These are phyloP conservation scores for barrel medic (Medicago truncatula) DNA, from an alignment of 306 rosid genomes.

Conservation along the genomic window DNA sequence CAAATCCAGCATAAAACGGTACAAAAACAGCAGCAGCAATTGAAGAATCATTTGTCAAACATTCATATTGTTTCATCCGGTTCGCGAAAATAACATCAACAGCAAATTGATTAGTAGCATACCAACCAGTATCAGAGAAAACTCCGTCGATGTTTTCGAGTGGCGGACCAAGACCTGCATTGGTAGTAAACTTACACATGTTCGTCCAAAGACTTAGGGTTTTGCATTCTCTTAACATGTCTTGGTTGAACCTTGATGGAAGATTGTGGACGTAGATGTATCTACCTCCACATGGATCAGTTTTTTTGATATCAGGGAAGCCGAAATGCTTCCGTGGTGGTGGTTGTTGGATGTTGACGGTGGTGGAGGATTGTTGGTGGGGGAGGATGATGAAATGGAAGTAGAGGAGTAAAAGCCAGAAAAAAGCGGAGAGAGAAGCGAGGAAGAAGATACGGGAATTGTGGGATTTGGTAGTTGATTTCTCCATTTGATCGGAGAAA, in stretches of 20 bases:
- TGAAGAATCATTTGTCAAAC: conserved; percentile 81
- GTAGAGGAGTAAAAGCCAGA: conserved; percentile 83
- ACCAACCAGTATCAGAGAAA: conserved; percentile 85
- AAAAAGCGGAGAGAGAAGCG: conserved; percentile 68
- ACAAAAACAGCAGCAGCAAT: conserved; percentile 92
- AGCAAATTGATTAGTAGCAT: conserved; percentile 90
- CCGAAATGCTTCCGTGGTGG: conserved; percentile 29
- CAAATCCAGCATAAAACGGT: conserved; percentile 97
- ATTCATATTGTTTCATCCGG: conserved; percentile 91
- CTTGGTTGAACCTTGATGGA: conserved; percentile 88
- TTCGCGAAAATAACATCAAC: conserved; percentile 92
- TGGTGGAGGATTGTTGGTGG: conserved; percentile 44
- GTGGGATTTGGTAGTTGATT: conserved; percentile 57
- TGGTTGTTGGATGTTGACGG: neutral
- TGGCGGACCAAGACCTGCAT: conserved; percentile 95
- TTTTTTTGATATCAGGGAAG: conserved; percentile 51
- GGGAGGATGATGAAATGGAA: conserved; percentile 79
- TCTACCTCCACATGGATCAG: conserved; percentile 86
- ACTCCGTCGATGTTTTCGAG: conserved; percentile 82
- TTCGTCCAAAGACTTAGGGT: conserved; percentile 84
- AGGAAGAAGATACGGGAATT: conserved; percentile 69
- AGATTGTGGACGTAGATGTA: conserved; percentile 90
- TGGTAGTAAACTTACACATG: conserved; percentile 94
- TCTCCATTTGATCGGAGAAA: conserved; percentile 76
- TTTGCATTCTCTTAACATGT: conserved; percentile 81